Percentiles rank a stretch among this genome's conserved stretches.
These are phyloP conservation scores for Chlorella vulgaris DNA, from an alignment of 139 green algal genomes.

Conservation along the genomic window DNA sequence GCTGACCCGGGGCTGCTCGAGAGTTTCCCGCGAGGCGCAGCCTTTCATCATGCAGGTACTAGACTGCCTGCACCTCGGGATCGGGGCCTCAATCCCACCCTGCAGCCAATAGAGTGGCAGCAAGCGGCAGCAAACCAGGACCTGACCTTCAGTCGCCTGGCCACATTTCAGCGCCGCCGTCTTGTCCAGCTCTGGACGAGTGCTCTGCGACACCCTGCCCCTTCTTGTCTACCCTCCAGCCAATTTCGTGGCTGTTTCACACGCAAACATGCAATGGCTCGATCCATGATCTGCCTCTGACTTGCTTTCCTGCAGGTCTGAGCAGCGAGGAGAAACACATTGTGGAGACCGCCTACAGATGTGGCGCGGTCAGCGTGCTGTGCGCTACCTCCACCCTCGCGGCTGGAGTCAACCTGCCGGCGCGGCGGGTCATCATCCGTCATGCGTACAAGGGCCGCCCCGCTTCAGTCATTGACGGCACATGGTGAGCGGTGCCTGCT, in stretches of 20 bases:
- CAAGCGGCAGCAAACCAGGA: too few species aligned
- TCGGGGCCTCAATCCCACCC: too few species aligned
- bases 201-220: neutral
- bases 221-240: neutral
- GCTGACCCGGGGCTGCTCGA: conserved; percentile 26
- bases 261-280: too few species aligned
- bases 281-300: neutral
- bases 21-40: conserved; percentile 63
- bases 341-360: conserved; percentile 82
- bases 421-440: conserved; percentile 85
- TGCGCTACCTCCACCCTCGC: conserved; percentile 94
- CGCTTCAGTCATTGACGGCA: conserved; percentile 54
- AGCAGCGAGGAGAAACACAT: conserved; percentile 66
- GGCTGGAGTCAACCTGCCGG: conserved; percentile 90
- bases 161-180: neutral
- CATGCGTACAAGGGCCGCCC: conserved; percentile 50
- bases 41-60: conserved; percentile 80
- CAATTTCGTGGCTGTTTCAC: neutral
- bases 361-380: conserved; percentile 84
- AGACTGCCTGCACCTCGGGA: neutral
- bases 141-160: neutral
- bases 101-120: too few species aligned
- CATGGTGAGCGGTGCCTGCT: conserved; percentile 38
- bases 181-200: neutral
- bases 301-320: conserved; percentile 51